These are phyloP conservation scores for Pichia californica DNA, from an alignment of 805 yeast species.

Conservation along the genomic window DNA sequence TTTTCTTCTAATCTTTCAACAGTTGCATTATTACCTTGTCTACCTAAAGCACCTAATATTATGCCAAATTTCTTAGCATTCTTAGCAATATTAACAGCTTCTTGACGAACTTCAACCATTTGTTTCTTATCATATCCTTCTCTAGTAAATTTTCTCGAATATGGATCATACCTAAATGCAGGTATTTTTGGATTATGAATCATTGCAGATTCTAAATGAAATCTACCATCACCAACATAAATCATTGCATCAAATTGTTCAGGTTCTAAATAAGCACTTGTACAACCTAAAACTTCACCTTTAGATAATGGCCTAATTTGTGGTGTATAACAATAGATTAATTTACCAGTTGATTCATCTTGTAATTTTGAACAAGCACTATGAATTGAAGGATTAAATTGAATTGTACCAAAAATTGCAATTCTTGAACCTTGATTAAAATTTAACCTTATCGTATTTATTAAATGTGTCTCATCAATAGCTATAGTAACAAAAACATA, in stretches of 20 bases:
- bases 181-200: conserved; percentile 91
- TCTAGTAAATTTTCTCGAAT: conserved; percentile 81
- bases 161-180: conserved; percentile 93
- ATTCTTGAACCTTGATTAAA: conserved; percentile 57
- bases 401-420: conserved; percentile 93
- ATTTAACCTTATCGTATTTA: conserved; percentile 69
- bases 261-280: conserved; percentile 73
- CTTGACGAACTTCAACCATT: conserved; percentile 64
- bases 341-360: conserved; percentile 30
- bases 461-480: conserved; percentile 76
- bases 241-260: conserved; percentile 71
- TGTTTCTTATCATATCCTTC: conserved; percentile 86
- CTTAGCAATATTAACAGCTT: conserved; percentile 62
- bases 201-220: conserved; percentile 94
- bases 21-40: conserved; percentile 87
- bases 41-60: conserved; percentile 86
- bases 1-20: conserved; percentile 56
- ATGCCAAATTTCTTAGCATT: conserved; percentile 67
- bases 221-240: conserved; percentile 93
- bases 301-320: conserved; percentile 89
- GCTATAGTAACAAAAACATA: conserved; percentile 92
- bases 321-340: conserved; percentile 70
- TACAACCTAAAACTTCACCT: conserved; percentile 96
- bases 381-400: conserved; percentile 92
- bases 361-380: conserved; percentile 58